Evolutionary conservation across 139 green algal genomes (phyloP).

Genomic region (Spirogloea muscicola): DNA sequence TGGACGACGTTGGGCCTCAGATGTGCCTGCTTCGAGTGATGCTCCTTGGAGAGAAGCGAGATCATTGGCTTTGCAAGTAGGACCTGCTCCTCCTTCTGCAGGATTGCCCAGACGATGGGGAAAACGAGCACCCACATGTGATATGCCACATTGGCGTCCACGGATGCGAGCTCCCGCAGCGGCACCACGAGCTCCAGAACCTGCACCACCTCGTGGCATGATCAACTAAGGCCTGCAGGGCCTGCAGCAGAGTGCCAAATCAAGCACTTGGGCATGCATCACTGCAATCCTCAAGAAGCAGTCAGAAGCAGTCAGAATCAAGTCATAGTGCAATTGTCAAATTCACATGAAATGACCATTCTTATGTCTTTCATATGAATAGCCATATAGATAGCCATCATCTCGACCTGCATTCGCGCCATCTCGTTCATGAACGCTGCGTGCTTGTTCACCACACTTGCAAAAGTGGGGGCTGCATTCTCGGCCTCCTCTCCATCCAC

Average conservation of each 20-base stretch:
- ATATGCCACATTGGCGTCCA: constrained; percentile 62
- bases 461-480: not conserved
- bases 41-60: constrained; percentile 80
- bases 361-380: no score
- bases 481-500: constrained; percentile 11
- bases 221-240: no score
- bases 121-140: constrained; percentile 94
- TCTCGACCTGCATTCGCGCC: constrained; percentile 47
- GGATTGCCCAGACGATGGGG: constrained; percentile 94
- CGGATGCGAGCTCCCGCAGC: constrained; percentile 72
- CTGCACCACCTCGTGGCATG: no score
- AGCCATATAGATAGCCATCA: no score
- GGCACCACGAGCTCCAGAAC: constrained; percentile 67
- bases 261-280: no score
- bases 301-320: no score
- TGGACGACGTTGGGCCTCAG: constrained; percentile 83
- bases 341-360: no score
- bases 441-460: constrained; percentile 58
- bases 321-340: no score
- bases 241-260: no score
- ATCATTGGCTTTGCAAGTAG: constrained; percentile 93
- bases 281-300: no score
- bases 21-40: constrained; percentile 73
- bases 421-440: constrained; percentile 59
- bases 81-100: constrained; percentile 88